A percentile compares a stretch with the other conserved stretches of the same genome.
Evolutionary conservation across 225 moss, liverwort and hornwort species (phyloP).

Genomic region (Climacium dendroides): DNA sequence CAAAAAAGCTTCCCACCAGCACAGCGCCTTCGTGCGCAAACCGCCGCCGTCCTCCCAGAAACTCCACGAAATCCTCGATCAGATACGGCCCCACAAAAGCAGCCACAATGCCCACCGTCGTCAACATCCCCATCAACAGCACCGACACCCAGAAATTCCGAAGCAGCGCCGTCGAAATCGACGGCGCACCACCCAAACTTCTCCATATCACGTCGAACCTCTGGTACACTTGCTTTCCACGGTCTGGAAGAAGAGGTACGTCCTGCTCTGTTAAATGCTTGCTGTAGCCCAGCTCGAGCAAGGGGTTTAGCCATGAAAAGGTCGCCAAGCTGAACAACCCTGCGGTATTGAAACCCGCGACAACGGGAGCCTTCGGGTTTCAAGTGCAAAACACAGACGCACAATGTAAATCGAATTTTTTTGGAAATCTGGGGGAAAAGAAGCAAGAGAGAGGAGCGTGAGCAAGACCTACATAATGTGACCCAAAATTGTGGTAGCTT

Average conservation of each 20-base stretch:
- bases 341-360: not conserved
- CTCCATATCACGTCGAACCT: not conserved
- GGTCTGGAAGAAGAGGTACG: not conserved
- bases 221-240: not conserved
- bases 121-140: not conserved
- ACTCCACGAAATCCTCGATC: constrained; percentile 23
- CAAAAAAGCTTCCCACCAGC: constrained; percentile 19
- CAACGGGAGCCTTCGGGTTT: not conserved
- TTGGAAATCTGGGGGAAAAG: not conserved
- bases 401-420: not conserved
- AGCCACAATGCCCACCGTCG: not conserved
- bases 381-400: not conserved
- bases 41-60: constrained; percentile 22
- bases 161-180: not conserved
- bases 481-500: not conserved
- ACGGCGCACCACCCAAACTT: not conserved
- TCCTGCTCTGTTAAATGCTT: constrained; percentile 12
- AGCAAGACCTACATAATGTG: not conserved
- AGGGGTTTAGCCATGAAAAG: constrained; percentile 7
- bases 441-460: not conserved
- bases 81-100: constrained; percentile 34
- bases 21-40: constrained; percentile 34
- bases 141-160: constrained; percentile 6
- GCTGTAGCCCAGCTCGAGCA: constrained; percentile 6
- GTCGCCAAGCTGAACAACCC: constrained; percentile 2